phyloP scores from a whole-genome alignment of 192 early-diverging fungal species.

The Coemansia sp. region DNA sequence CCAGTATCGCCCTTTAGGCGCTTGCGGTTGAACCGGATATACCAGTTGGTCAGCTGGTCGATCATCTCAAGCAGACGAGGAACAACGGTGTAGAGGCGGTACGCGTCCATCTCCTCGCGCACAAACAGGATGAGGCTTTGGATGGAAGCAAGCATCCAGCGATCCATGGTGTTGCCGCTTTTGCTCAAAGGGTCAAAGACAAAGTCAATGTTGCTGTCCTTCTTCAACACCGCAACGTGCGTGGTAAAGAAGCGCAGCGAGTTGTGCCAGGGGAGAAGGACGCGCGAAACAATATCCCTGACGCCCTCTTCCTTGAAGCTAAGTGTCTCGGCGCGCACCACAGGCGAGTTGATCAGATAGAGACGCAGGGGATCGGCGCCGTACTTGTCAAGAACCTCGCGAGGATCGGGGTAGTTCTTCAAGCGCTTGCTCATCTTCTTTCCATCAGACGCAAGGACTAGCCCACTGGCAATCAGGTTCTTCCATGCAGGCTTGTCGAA shows the following conservation, averaged over 20 bases:
- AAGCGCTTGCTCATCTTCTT: conserved; percentile 99
- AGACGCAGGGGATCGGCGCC: conserved; percentile 94
- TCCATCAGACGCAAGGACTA: conserved; percentile 95
- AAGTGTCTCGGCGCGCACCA: conserved; percentile 92
- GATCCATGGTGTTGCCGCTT: conserved; percentile 93
- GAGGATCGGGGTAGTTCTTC: conserved; percentile 98
- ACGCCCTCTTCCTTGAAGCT: conserved; percentile 97
- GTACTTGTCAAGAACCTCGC: conserved; percentile 74
- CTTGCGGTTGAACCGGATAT: conserved; percentile 96
- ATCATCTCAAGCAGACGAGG: conserved; percentile 86
- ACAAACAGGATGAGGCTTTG: conserved; percentile 95
- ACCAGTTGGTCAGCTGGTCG: conserved; percentile 98
- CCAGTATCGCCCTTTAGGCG: conserved; percentile 96
- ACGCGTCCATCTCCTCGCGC: conserved; percentile 88
- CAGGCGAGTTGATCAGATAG: conserved; percentile 97
- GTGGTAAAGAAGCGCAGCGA: conserved; percentile 94
- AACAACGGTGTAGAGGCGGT: conserved; percentile 97
- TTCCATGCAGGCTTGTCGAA: conserved; percentile 94
- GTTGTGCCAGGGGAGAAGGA: conserved; percentile 99
- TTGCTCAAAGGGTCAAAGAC: conserved; percentile 72
- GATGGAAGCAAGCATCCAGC: conserved; percentile 94
- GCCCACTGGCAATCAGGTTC: conserved; percentile 96
- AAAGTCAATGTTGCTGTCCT: conserved; percentile 72
- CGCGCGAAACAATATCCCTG: conserved; percentile 89
- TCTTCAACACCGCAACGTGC: conserved; percentile 86